phyloP scores from a whole-genome alignment of 1,284 basidiomycete species.

The Blastosporella zonata region DNA sequence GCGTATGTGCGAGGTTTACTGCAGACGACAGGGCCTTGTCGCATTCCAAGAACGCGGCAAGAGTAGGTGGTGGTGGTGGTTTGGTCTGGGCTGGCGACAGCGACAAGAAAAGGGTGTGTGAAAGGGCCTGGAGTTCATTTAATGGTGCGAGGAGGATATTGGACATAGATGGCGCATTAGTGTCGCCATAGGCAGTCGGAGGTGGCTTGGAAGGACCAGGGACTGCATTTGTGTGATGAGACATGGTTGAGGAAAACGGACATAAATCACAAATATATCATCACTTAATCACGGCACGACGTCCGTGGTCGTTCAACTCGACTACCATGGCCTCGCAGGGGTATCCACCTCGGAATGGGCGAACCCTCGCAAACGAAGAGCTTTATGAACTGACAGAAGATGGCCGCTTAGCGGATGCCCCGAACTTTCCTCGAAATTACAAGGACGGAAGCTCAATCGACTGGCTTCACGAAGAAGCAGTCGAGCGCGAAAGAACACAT shows the following conservation, averaged over 20 bases:
- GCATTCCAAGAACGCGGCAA: slow-evolving; percentile 55
- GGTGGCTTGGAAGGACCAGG: slow-evolving; percentile 19
- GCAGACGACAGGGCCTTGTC: slow-evolving; percentile 63
- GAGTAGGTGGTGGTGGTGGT: slow-evolving; percentile 59
- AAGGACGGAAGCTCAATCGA: slow-evolving; percentile 61
- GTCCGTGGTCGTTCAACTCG: not conserved
- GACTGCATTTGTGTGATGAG: slow-evolving; percentile 15
- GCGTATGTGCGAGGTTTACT: slow-evolving; percentile 61
- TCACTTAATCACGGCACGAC: not conserved
- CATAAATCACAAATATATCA: not conserved
- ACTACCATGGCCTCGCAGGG: slow-evolving; percentile 17
- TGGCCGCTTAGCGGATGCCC: slow-evolving; percentile 29
- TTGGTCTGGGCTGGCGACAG: slow-evolving; percentile 62
- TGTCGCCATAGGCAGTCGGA: slow-evolving; percentile 11
- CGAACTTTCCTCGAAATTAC: slow-evolving; percentile 36
- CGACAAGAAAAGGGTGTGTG: slow-evolving; percentile 68
- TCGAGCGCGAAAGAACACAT: slow-evolving; percentile 58
- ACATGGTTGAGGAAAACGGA: slow-evolving; percentile 6
- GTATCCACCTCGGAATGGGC: slow-evolving; percentile 22
- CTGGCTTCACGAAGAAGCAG: slow-evolving; percentile 68
- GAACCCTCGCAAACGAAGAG: slow-evolving; percentile 30
- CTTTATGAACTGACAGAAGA: slow-evolving; percentile 42
- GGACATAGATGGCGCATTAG: slow-evolving; percentile 45
- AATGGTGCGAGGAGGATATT: slow-evolving; percentile 62
- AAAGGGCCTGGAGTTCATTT: slow-evolving; percentile 57